Evolutionary conservation across 768 basidiomycete genomes (phyloP), one percentile per base, ranked within the genome.

Genomic region (Boletus subparvulus): DNA sequence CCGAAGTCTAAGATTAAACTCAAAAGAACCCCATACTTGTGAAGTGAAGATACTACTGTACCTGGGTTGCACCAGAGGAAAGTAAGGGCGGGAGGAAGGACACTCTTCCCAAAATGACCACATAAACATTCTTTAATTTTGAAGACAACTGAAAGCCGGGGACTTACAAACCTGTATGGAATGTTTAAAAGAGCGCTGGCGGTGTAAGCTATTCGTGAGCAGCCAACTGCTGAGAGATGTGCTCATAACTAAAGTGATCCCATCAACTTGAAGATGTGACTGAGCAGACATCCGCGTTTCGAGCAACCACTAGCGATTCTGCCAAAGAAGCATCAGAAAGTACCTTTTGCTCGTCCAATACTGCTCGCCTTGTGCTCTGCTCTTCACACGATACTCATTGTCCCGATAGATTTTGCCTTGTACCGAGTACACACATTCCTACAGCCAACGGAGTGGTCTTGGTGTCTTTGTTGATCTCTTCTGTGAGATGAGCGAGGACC

Each of bases 1-100:
- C 32, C 24, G 54, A 32, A 11, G 37, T 30, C 40, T 16, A 44
- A 43, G 33, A 50, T 54, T 53, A 58, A 61, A 47, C 45, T 40
- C 17, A 16, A 47, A 55, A 49, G 24, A 42, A 24, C 47, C 30
- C 17, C 40, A 12, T 32, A 16, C 32, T 26, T 47, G 30, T 41
- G 53, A 57, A 47, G 47, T 19, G 37, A 39, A 37, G 16, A 50
- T 32, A 46, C 14, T 32, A n/a, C 21, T 41, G 16, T 37, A 37
- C 32, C 33, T 40, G 51, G 28, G 26, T 46, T 33, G 43, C 41
- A 46, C 24, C 5, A 3, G 33, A 4, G 32, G 26, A 28, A 30
- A 41, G 47, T 44, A 46, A 41, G 19, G 33, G 21, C 11, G 13
- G 17, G 32, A 3, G 47, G 32, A 49, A 37, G 9, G 26, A 24